Base-by-base conservation (phyloP, 345 rosid genomes). In the Iberis pinnata region DNA sequence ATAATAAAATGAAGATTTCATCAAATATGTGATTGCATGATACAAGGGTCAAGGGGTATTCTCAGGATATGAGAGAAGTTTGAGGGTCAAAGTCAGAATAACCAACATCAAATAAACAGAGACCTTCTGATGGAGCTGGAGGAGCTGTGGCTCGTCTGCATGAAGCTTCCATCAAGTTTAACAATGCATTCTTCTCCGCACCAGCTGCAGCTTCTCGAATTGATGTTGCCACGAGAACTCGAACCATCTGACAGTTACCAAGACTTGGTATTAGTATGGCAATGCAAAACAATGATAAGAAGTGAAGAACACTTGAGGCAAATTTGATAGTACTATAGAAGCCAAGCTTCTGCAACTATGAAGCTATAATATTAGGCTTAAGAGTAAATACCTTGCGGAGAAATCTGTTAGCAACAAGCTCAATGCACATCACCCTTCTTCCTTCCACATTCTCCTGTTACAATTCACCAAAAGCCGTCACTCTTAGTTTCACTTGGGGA, bases 91-190 rank as follows among this genome's bases (percentile, higher is more conserved):
- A 92, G 11, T 88, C 88, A 4, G 78, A 6, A 60, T 88, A 92
- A 35, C 98, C 93, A 29, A 90, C 84, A 48, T 90, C 88, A 32
- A 77, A 81, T 16, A 92, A 77, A 65, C 94, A 92, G 8, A 88
- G 82, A 20, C 98, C 95, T 42, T 80, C 83, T 0, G 95, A 83
- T 9, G 97, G 90, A 2, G 95, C 95, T 7, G 97, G 97, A 7
- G 96, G 95, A 40, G 98, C 96, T 10, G 93, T 88, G 19, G 98
- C 96, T 13, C 95, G 83, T 63, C 98, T 77, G 43, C 93, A 83
- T 48, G 95, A 76, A 56, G 93, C 90, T 66, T 77, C 90, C 73
- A 76, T 70, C 45, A 85, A 77, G 68, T 76, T 76, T 58, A 92
- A 50, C 74, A 88, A 56, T 35, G 78, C 83, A 63, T 83, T 85